Base-by-base conservation (phyloP, 208 protist species). In the Willaertia magna region DNA sequence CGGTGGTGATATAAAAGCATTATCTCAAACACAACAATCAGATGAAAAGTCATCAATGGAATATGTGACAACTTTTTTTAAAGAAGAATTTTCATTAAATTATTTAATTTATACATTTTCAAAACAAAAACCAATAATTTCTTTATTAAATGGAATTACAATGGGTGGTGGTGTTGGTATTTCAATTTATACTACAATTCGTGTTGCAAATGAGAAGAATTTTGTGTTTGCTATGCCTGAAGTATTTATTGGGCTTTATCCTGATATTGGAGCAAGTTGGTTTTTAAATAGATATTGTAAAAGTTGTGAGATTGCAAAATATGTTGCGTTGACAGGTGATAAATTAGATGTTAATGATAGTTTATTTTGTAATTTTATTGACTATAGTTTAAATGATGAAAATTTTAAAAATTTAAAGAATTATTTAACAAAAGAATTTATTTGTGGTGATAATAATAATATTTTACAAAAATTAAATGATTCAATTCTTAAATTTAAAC, bases 211-310 rank as follows among this genome's bases (percentile, higher is more conserved):
- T n/a, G 93, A 95, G 85, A 86, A 89, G 42, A 89, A 92, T n/a
- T n/a, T n/a, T n/a, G 59, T 89, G 43, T 91, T 95, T 85, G 93
- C 93, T 30, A 95, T 95, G 93, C 93, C 94, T 16, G 94, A 96
- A 87, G 92, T 91, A 30, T 87, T 85, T 16, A 94, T 96, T 87
- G 94, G 93, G 16, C 88, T 95, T 48, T 89, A 93, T 61, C 92
- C 91, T n/a, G 93, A 96, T 85, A 91, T 95, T 44, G 92, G 91
- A 44, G 92, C 87, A 12, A 91, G 90, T 2, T 94, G 89, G 87
- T 93, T 94, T 84, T 86, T 96, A 42, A 91, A 91, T 26, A 88
- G 92, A 11, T 43, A 95, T 52, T 46, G 87, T 30, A 52, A 87
- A 16, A 75, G 42, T 11, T 49, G 84, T 48, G 90, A 89, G 0